Evolutionary conservation across 2,329 filamentous ascomycete species (phyloP).

Genomic region (Aspergillus felis): DNA sequence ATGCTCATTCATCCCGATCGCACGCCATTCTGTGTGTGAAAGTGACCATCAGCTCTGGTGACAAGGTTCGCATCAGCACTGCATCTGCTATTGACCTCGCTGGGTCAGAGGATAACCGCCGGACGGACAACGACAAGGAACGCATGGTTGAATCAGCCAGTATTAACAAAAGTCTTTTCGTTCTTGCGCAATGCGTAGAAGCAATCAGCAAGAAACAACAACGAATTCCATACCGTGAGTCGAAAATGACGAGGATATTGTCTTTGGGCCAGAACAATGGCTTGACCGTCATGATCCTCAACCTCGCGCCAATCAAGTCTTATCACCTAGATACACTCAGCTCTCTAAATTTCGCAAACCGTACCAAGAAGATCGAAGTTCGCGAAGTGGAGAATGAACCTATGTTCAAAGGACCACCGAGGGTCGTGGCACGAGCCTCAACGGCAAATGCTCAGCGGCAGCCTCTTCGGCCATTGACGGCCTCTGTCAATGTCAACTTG

Average conservation of each 20-base stretch:
- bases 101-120: constrained; percentile 89
- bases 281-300: constrained; percentile 93
- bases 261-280: constrained; percentile 93
- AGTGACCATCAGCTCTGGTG: constrained; percentile 69
- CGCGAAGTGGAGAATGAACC: constrained; percentile 95
- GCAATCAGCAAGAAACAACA: constrained; percentile 74
- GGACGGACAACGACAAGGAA: constrained; percentile 91
- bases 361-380: constrained; percentile 94
- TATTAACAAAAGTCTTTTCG: constrained; percentile 97
- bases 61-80: constrained; percentile 69
- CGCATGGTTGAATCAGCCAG: constrained; percentile 90
- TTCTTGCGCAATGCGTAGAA: constrained; percentile 90
- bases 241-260: constrained; percentile 94
- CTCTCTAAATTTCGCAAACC: constrained; percentile 89
- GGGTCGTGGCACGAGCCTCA: constrained; percentile 43
- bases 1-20: constrained; percentile 83
- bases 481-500: constrained; percentile 69
- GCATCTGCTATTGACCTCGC: constrained; percentile 93
- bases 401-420: constrained; percentile 72
- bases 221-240: constrained; percentile 88
- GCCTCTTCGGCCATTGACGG: constrained; percentile 71
- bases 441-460: constrained; percentile 59
- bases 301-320: constrained; percentile 83
- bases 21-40: constrained; percentile 91
- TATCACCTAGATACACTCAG: constrained; percentile 93